These are phyloP conservation scores for Geranomyces variabilis DNA, from an alignment of 192 early-diverging fungal species.

Conservation along the genomic window DNA sequence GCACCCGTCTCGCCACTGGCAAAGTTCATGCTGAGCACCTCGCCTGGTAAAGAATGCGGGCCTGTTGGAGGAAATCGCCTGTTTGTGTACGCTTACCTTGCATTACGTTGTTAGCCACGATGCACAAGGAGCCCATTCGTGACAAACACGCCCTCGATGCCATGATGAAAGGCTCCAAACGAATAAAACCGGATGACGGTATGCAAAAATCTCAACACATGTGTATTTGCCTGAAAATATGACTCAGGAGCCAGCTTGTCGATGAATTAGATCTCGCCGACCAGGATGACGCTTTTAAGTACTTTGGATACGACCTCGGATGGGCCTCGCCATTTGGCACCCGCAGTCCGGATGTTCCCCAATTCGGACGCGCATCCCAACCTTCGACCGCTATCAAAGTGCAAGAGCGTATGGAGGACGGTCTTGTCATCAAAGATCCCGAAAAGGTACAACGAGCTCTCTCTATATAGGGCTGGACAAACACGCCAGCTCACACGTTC, in stretches of 20 bases:
- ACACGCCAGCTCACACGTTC: neutral
- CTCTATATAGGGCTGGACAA: neutral
- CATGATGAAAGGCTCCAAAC: conserved; percentile 4
- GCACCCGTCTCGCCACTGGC: conserved; percentile 34
- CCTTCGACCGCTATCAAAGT: conserved; percentile 10
- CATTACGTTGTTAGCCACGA: neutral
- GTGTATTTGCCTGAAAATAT: too few relatives aligned
- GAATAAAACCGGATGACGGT: too few relatives aligned
- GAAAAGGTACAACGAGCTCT: conserved; percentile 20
- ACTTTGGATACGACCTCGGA: neutral
- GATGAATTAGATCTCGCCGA: neutral
- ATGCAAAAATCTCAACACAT: too few relatives aligned
- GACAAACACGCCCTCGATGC: conserved; percentile 14
- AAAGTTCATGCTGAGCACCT: conserved; percentile 24
- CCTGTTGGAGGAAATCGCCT: neutral
- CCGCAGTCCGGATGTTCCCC: conserved; percentile 15
- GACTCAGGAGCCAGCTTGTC: too few relatives aligned
- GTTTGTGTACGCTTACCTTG: too few relatives aligned
- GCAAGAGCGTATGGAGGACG: conserved; percentile 37
- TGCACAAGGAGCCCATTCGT: conserved; percentile 22
- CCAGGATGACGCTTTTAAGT: neutral
- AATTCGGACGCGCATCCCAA: conserved; percentile 24
- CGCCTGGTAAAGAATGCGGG: conserved; percentile 13
- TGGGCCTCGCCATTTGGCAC: neutral
- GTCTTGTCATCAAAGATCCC: conserved; percentile 36